These are phyloP conservation scores for Lentithecium fluviatile DNA, from an alignment of 495 filamentous ascomycete genomes.

Conservation along the genomic window DNA sequence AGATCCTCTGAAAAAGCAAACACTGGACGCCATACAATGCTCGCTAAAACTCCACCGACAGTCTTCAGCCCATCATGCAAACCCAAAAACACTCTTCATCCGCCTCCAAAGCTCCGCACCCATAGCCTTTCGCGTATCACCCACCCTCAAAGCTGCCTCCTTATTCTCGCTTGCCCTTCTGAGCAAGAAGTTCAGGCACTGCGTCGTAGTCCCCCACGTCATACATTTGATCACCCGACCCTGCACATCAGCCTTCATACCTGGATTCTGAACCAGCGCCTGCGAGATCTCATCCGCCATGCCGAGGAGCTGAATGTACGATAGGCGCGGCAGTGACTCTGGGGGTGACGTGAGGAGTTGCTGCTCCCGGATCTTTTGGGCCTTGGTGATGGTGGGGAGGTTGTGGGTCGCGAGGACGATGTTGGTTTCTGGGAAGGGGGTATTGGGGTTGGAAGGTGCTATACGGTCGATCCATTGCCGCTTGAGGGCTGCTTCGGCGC, in stretches of 20 bases:
- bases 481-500: constrained; percentile 56
- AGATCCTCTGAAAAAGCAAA: too few species aligned
- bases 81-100: constrained; percentile 11
- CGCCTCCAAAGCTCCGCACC: constrained; percentile 22
- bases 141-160: constrained; percentile 78
- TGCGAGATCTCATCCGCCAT: constrained; percentile 97
- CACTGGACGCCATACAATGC: background rate
- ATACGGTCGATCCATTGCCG: constrained; percentile 50
- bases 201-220: constrained; percentile 85
- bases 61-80: background rate
- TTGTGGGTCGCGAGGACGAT: constrained; percentile 92
- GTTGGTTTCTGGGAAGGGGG: constrained; percentile 60
- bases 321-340: constrained; percentile 46
- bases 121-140: constrained; percentile 73
- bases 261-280: constrained; percentile 60
- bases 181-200: constrained; percentile 92
- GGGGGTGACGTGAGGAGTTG: constrained; percentile 43
- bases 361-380: constrained; percentile 57
- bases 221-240: constrained; percentile 79
- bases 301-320: constrained; percentile 88
- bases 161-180: constrained; percentile 87
- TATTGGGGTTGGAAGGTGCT: background rate
- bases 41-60: too few species aligned
- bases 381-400: constrained; percentile 71
- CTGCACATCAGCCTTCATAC: constrained; percentile 33